Percentiles rank a stretch among this genome's conserved stretches.
Conservation (phyloP, 306 rosid species). For the Bauhinia variegata region DNA sequence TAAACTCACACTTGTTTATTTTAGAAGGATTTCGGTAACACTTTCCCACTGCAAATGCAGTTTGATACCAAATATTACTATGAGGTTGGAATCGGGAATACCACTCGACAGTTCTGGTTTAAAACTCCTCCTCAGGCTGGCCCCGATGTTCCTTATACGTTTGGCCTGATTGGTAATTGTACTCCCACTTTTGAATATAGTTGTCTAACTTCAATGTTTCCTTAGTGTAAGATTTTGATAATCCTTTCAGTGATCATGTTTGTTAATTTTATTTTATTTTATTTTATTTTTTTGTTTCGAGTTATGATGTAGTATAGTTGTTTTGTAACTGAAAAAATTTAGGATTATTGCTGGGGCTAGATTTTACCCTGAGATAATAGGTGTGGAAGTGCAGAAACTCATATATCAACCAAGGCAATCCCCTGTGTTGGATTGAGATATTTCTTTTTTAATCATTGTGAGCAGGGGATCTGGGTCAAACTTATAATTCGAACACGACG, state of each 20-base stretch:
- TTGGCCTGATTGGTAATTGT: constrained; percentile 71
- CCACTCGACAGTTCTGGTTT: constrained; percentile 61
- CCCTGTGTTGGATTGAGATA: too few species aligned
- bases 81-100: constrained; percentile 59
- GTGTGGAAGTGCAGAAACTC: background rate
- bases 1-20: background rate
- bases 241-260: background rate
- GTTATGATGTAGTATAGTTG: too few species aligned
- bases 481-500: constrained; percentile 60
- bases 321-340: too few species aligned
- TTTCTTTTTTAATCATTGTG: background rate
- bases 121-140: constrained; percentile 72
- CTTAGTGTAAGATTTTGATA: background rate
- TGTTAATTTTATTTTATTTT: background rate
- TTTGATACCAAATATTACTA: constrained; percentile 68
- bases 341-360: too few species aligned
- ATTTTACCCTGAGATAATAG: too few species aligned
- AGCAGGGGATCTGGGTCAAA: constrained; percentile 85
- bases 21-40: background rate
- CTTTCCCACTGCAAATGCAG: constrained; percentile 42
- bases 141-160: constrained; percentile 72
- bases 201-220: background rate
- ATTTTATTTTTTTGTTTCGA: too few species aligned
- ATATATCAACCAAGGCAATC: too few species aligned
- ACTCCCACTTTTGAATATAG: background rate